Evolutionary conservation across 352 stramenopile genomes (phyloP).

Genomic region (Phytopythium sindhum): DNA sequence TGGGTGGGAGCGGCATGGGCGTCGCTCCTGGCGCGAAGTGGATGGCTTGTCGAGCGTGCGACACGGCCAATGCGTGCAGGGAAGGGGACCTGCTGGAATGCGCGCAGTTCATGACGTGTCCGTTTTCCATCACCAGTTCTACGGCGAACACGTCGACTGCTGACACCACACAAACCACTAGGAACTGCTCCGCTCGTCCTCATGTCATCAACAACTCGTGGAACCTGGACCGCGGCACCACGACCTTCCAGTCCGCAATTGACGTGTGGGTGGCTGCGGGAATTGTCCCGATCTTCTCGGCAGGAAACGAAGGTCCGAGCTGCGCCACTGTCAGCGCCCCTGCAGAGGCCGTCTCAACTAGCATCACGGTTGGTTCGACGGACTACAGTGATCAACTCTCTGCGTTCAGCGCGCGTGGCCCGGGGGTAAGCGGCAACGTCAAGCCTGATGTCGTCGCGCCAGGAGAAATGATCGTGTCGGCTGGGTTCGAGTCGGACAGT

Average conservation of each 20-base stretch:
- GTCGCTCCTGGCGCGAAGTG: slow-evolving; percentile 33
- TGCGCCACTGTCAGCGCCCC: slow-evolving; percentile 39
- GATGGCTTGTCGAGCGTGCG: slow-evolving; percentile 43
- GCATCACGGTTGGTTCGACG: slow-evolving; percentile 49
- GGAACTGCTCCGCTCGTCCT: slow-evolving; percentile 39
- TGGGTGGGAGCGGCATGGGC: slow-evolving; percentile 23
- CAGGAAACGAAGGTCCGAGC: slow-evolving; percentile 37
- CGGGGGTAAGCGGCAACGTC: slow-evolving; percentile 31
- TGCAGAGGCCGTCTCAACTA: slow-evolving; percentile 26
- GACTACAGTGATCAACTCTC: slow-evolving; percentile 30
- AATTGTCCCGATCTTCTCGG: slow-evolving; percentile 54
- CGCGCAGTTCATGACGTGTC: slow-evolving; percentile 45
- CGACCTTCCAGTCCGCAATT: slow-evolving; percentile 22
- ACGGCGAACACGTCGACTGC: not conserved
- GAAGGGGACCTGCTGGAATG: slow-evolving; percentile 37
- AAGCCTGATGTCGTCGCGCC: slow-evolving; percentile 41
- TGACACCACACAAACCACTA: slow-evolving; percentile 16
- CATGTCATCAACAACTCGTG: slow-evolving; percentile 68
- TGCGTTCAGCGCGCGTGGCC: slow-evolving; percentile 30
- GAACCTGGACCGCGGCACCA: slow-evolving; percentile 36
- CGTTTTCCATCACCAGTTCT: slow-evolving; percentile 7
- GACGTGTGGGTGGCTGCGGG: slow-evolving; percentile 48
- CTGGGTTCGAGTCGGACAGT: slow-evolving; percentile 7
- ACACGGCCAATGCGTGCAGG: slow-evolving; percentile 21
- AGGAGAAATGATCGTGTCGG: slow-evolving; percentile 26